Evolutionary conservation across 805 yeast species (phyloP).

Genomic region (Barnettozyma californica): DNA sequence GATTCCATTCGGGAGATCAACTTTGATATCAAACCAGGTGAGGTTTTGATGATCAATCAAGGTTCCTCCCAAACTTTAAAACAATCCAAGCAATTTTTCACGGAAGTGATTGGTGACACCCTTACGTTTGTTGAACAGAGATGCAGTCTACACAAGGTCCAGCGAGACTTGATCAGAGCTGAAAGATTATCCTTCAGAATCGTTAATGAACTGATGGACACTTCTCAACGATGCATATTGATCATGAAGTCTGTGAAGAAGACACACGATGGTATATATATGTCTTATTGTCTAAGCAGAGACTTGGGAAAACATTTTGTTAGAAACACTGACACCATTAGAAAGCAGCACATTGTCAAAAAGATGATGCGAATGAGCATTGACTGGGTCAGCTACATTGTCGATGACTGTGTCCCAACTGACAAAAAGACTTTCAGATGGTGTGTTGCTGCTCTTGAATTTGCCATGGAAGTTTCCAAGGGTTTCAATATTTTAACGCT

Average conservation of each 20-base stretch:
- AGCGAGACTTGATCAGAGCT: conserved; percentile 62
- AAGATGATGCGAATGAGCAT: conserved; percentile 70
- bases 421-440: conserved; percentile 89
- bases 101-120: conserved; percentile 50
- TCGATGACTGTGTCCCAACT: conserved; percentile 91
- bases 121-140: conserved; percentile 55
- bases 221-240: conserved; percentile 45
- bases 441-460: conserved; percentile 94
- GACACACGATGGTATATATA: conserved; percentile 72
- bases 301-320: conserved; percentile 77
- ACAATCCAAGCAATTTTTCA: conserved; percentile 50
- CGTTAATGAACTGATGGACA: conserved; percentile 58
- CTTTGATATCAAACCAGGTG: conserved; percentile 61
- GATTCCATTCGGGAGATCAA: conserved; percentile 31
- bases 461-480: conserved; percentile 89
- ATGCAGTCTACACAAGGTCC: conserved; percentile 68
- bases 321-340: conserved; percentile 53
- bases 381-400: conserved; percentile 89
- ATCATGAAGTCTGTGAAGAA: conserved; percentile 53
- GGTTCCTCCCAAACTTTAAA: conserved; percentile 59
- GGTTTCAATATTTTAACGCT: conserved; percentile 85
- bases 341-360: conserved; percentile 64
- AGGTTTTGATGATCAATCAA: conserved; percentile 60
- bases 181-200: conserved; percentile 64
- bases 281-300: conserved; percentile 68